Evolutionary conservation across 805 yeast genomes (phyloP), one percentile per base, ranked within the genome.

Genomic region (Ogataea saltuana): DNA sequence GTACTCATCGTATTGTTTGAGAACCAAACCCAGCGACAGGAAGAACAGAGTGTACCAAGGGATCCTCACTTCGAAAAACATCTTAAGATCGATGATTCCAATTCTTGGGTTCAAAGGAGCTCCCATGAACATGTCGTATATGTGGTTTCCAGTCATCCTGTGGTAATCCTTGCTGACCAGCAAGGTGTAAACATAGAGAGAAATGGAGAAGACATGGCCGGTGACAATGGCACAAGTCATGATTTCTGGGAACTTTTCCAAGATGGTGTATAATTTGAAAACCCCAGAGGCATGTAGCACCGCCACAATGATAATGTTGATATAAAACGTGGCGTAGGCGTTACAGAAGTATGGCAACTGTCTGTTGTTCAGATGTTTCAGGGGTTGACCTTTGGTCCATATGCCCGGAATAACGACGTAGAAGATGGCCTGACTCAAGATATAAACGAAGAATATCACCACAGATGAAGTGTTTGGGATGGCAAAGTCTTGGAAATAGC

Each of bases 91-190:
- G 56, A 91, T 75, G 55, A 83, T 83, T 31, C 97, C 98, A 61
- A 91, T 74, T 64, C 99, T 78, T 50, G 99, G 99, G 67, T 93
- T 93, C 63, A 93, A 78, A 31, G 97, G 95, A 12, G 97, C 97
- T 37, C 99, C 99, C 95, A 93, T 83, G 71, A 93, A 93, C 59
- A 88, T 73, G 66, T 93, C 99, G 61, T 89, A 91, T 53, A 93
- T 65, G 58, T 78, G 84, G 65, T 85, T 88, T 17, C 98, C 97
- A 7, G 97, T 83, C 91, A 91, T 80, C 50, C 93, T 75, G 64
- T 88, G 91, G 64, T 85, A 88, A 59, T 88, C 95, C 45, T 81
- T 80, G 42, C 86, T 72, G 41, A 84, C 70, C 48, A 60, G 62
- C 42, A 88, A 55, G 12, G 93, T 82, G 71, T 75, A 79, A 32